A percentile compares a stretch with the other conserved stretches of the same genome.
Conservation (phyloP, 305 asterid genomes). For the Fraxinus baroniana region DNA sequence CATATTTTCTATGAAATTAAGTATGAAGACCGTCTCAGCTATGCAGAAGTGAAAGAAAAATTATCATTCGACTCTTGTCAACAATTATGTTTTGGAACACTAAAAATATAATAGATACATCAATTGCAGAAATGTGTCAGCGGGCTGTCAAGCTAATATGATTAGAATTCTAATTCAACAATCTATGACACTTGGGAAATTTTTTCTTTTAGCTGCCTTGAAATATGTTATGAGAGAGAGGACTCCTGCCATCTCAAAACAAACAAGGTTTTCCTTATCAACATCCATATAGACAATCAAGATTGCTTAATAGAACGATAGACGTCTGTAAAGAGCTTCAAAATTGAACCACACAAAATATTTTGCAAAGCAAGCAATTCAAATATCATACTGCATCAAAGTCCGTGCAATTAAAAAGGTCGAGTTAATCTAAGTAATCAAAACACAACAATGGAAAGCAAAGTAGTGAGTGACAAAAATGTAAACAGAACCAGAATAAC, state of each 20-base stretch:
- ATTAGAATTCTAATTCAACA: slow-evolving; percentile 13
- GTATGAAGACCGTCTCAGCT: not conserved
- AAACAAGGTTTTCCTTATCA: not conserved
- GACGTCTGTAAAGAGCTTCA: not conserved
- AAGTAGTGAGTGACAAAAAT: not conserved
- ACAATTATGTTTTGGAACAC: not conserved
- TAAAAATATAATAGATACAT: not conserved
- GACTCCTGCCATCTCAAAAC: not conserved
- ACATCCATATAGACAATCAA: not conserved
- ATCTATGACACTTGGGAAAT: not conserved
- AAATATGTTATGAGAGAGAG: not conserved
- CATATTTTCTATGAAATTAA: not conserved
- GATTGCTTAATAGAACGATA: not conserved
- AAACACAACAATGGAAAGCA: not conserved
- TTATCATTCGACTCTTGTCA: not conserved
- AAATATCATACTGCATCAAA: not conserved
- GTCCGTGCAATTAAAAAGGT: not conserved
- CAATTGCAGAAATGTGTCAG: not conserved
- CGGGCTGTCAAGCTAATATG: slow-evolving; percentile 4
- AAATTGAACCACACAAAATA: slow-evolving; percentile 14
- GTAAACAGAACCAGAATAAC: slow-evolving; percentile 15
- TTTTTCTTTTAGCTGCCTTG: not conserved
- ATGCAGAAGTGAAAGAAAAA: not conserved
- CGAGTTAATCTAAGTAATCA: not conserved
- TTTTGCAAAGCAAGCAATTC: not conserved